Percentiles rank a stretch among this genome's conserved stretches.
Evolutionary conservation across 805 yeast genomes (phyloP).

Genomic region (Blastobotrys parvus): DNA sequence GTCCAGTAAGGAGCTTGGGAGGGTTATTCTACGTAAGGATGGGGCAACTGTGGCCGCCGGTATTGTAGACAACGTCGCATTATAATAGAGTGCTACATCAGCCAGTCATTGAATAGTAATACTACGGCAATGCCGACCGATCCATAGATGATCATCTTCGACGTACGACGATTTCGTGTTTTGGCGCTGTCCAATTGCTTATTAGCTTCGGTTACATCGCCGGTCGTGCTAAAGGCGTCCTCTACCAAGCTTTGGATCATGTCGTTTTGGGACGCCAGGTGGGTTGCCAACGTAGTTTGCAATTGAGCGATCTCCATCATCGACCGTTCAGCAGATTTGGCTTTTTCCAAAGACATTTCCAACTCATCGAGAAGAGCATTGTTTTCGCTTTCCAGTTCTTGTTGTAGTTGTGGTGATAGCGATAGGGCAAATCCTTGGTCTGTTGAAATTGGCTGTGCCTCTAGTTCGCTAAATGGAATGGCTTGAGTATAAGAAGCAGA

Average conservation of each 20-base stretch:
- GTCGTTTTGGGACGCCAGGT: constrained; percentile 63
- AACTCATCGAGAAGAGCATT: constrained; percentile 30
- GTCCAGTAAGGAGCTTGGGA: constrained; percentile 47
- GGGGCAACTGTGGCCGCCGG: constrained; percentile 69
- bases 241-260: constrained; percentile 55
- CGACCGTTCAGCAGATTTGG: constrained; percentile 32
- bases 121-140: constrained; percentile 51
- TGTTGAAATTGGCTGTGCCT: no score
- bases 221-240: constrained; percentile 57
- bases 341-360: constrained; percentile 29
- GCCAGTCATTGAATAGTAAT: constrained; percentile 36
- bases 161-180: constrained; percentile 51
- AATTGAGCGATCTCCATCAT: constrained; percentile 58
- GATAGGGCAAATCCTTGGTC: neutral
- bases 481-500: neutral
- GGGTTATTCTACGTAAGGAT: constrained; percentile 62
- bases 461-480: neutral
- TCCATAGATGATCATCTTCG: constrained; percentile 45
- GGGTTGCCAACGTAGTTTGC: constrained; percentile 66
- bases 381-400: constrained; percentile 29
- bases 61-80: constrained; percentile 30
- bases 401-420: constrained; percentile 18
- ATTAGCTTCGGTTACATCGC: constrained; percentile 66
- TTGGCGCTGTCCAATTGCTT: constrained; percentile 61
- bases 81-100: constrained; percentile 8